phyloP scores from a whole-genome alignment of 2,329 filamentous ascomycete species.

The Claviceps sp. region DNA sequence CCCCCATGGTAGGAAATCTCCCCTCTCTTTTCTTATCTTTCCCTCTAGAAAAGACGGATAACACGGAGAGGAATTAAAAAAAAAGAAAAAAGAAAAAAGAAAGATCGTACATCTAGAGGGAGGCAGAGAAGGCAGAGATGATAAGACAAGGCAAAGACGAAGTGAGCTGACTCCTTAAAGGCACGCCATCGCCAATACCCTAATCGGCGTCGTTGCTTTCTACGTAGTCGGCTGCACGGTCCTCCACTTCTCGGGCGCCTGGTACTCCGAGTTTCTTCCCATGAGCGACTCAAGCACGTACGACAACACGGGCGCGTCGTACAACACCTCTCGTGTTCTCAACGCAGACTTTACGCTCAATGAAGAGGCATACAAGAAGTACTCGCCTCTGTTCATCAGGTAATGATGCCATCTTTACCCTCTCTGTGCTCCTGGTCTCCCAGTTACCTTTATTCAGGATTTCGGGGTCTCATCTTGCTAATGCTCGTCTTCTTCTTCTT shows the following conservation, averaged over 20 bases:
- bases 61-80: too few relatives aligned
- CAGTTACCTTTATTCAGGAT: background rate
- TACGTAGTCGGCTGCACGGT: slow-evolving; percentile 46
- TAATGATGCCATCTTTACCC: slow-evolving; percentile 7
- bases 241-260: slow-evolving; percentile 52
- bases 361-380: slow-evolving; percentile 47
- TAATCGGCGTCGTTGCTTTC: slow-evolving; percentile 53
- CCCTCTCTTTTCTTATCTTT: accelerated
- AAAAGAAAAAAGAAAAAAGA: background rate
- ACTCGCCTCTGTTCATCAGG: slow-evolving; percentile 55
- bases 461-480: background rate
- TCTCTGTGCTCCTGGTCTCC: background rate
- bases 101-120: background rate
- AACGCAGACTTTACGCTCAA: slow-evolving; percentile 49
- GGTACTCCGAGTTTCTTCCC: slow-evolving; percentile 51
- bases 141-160: background rate
- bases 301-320: slow-evolving; percentile 52
- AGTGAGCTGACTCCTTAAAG: slow-evolving; percentile 15
- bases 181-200: slow-evolving; percentile 61
- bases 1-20: slow-evolving; percentile 45
- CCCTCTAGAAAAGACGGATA: too few relatives aligned
- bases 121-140: background rate
- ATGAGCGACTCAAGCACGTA: slow-evolving; percentile 60
- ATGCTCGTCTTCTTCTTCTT: background rate
- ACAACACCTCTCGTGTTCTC: slow-evolving; percentile 53